phyloP scores from a whole-genome alignment of 1,284 basidiomycete species.

The Ceratobasidium sp. region DNA sequence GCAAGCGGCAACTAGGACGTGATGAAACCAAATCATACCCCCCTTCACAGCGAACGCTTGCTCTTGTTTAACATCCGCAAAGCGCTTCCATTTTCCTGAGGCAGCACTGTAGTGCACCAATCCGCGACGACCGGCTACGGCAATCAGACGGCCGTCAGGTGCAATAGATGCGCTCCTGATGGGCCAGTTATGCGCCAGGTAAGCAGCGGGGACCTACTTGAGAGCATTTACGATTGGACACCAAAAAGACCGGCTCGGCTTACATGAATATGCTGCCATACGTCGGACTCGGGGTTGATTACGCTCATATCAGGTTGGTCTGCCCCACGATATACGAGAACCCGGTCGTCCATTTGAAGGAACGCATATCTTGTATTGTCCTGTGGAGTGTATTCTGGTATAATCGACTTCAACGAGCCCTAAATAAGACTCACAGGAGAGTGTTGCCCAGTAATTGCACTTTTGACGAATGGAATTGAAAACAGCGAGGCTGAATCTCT shows the following conservation, averaged over 20 bases:
- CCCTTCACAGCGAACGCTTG: constrained; percentile 88
- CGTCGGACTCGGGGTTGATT: constrained; percentile 98
- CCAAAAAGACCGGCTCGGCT: neutral
- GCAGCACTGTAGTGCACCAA: constrained; percentile 92
- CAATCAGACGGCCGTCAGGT: constrained; percentile 88
- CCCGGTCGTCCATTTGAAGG: constrained; percentile 92
- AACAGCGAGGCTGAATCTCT: constrained; percentile 47
- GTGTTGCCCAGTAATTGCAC: constrained; percentile 89
- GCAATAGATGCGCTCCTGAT: constrained; percentile 93
- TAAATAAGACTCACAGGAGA: constrained; percentile 68
- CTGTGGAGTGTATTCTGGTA: constrained; percentile 51
- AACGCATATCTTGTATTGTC: constrained; percentile 96
- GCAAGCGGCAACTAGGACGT: constrained; percentile 90
- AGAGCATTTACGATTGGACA: neutral
- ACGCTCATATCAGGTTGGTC: constrained; percentile 98
- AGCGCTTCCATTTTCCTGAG: constrained; percentile 95
- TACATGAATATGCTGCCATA: constrained; percentile 95
- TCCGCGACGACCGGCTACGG: constrained; percentile 90
- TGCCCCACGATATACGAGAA: constrained; percentile 93
- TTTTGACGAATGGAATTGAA: constrained; percentile 83
- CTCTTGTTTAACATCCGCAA: constrained; percentile 85
- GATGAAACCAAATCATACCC: constrained; percentile 96
- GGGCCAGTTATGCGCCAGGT: constrained; percentile 93
- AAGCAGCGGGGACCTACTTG: constrained; percentile 82
- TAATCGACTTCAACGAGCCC: constrained; percentile 6